phyloP scores from a whole-genome alignment of 208 protist genomes.

The Leishmania tarentolae region DNA sequence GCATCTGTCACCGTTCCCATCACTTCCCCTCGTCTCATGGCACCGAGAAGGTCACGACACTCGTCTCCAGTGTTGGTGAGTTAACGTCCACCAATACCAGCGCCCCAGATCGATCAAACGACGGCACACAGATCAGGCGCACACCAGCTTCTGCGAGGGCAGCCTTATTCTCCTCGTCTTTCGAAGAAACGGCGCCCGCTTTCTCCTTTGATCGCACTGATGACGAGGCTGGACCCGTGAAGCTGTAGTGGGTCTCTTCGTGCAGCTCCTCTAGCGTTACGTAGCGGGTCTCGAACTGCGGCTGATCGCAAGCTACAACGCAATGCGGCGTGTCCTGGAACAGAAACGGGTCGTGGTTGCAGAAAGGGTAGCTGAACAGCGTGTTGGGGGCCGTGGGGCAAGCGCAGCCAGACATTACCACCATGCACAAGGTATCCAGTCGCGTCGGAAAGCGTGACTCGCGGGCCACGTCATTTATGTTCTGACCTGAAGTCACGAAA shows the following conservation, averaged over 20 bases:
- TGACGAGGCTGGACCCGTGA: slow-evolving; percentile 1
- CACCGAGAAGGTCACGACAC: slow-evolving; percentile 36
- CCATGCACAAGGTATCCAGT: slow-evolving; percentile 73
- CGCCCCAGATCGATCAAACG: slow-evolving; percentile 57
- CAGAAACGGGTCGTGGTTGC: slow-evolving; percentile 84
- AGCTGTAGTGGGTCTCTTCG: slow-evolving; percentile 24
- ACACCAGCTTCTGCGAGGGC: slow-evolving; percentile 30
- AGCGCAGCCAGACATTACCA: slow-evolving; percentile 74
- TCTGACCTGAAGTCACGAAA: slow-evolving; percentile 89
- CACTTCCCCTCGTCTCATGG: slow-evolving; percentile 11
- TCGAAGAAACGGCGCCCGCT: neutral
- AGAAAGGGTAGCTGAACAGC: slow-evolving; percentile 92
- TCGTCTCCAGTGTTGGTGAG: slow-evolving; percentile 66
- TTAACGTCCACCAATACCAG: slow-evolving; percentile 84
- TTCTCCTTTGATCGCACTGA: slow-evolving; percentile 4
- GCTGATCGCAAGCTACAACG: slow-evolving; percentile 89
- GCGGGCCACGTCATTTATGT: slow-evolving; percentile 80
- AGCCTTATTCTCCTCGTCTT: slow-evolving; percentile 23
- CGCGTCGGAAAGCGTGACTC: slow-evolving; percentile 62
- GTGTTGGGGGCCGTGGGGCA: slow-evolving; percentile 93
- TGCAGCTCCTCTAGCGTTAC: slow-evolving; percentile 42
- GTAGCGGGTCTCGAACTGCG: slow-evolving; percentile 73
- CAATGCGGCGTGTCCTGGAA: slow-evolving; percentile 78
- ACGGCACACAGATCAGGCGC: slow-evolving; percentile 81
- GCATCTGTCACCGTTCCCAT: neutral